Conservation (phyloP, 768 basidiomycete species). For the Tephrocybe sp. region DNA sequence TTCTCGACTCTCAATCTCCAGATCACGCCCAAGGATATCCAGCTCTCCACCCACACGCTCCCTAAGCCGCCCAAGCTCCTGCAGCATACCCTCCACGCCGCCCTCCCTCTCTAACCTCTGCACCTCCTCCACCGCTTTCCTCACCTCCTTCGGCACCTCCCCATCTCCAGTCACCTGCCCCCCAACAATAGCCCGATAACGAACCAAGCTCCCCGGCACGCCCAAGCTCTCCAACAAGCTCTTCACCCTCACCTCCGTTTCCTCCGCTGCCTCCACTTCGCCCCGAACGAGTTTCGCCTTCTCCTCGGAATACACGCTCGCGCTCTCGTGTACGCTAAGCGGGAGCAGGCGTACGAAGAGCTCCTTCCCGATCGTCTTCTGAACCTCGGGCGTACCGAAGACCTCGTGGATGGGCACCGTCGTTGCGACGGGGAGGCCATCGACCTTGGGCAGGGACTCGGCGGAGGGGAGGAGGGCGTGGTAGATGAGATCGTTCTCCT, state of each 20-base stretch:
- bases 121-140: constrained; percentile 77
- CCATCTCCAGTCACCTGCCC: constrained; percentile 62
- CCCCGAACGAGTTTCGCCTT: constrained; percentile 90
- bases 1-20: constrained; percentile 83
- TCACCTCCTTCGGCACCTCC: constrained; percentile 70
- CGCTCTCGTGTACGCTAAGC: constrained; percentile 92
- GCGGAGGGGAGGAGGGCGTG: constrained; percentile 83
- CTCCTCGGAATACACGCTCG: constrained; percentile 96
- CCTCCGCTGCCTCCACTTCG: constrained; percentile 87
- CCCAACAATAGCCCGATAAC: constrained; percentile 72
- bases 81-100: constrained; percentile 61
- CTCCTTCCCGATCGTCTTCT: constrained; percentile 92
- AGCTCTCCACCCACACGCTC: constrained; percentile 59
- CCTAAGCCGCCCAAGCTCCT: constrained; percentile 59
- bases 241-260: constrained; percentile 76
- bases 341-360: constrained; percentile 88
- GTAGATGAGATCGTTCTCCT: constrained; percentile 97
- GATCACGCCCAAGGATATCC: constrained; percentile 56
- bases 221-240: constrained; percentile 82
- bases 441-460: constrained; percentile 78
- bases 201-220: constrained; percentile 65
- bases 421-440: constrained; percentile 79
- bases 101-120: constrained; percentile 66
- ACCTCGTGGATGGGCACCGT: constrained; percentile 94
- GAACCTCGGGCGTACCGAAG: constrained; percentile 86